Evolutionary conservation across 352 stramenopile genomes (phyloP).

Genomic region (Pelagophyceae sp.): DNA sequence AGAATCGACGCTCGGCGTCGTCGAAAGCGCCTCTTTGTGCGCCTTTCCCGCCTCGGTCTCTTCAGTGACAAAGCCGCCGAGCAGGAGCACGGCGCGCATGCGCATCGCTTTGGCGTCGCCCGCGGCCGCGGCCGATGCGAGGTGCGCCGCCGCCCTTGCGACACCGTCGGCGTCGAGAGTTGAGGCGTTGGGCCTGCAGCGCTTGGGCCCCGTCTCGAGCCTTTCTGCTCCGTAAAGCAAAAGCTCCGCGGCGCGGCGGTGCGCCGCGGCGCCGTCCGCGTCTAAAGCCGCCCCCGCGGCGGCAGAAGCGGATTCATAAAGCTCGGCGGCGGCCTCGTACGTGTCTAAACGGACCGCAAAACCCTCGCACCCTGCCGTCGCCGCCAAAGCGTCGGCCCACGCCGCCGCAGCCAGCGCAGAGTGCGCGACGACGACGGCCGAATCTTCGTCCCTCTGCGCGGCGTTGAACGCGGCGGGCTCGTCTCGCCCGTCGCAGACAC

Average conservation of each 20-base stretch:
- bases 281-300: no score
- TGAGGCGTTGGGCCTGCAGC: not conserved
- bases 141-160: not conserved
- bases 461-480: not conserved
- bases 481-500: no score
- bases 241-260: not conserved
- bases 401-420: not conserved
- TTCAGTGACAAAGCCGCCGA: not conserved
- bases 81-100: not conserved
- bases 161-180: not conserved
- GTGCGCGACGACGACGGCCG: no score
- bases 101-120: not conserved
- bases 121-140: not conserved
- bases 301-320: no score
- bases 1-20: not conserved
- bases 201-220: not conserved
- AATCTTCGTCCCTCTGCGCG: no score
- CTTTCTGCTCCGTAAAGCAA: slow-evolving; percentile 3
- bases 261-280: not conserved
- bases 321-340: slow-evolving; percentile 4
- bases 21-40: not conserved
- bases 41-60: not conserved
- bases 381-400: not conserved
- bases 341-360: not conserved
- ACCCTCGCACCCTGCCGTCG: not conserved